These are phyloP conservation scores for Aspergillus egyptiacus DNA, from an alignment of 495 filamentous ascomycete species.

Conservation along the genomic window DNA sequence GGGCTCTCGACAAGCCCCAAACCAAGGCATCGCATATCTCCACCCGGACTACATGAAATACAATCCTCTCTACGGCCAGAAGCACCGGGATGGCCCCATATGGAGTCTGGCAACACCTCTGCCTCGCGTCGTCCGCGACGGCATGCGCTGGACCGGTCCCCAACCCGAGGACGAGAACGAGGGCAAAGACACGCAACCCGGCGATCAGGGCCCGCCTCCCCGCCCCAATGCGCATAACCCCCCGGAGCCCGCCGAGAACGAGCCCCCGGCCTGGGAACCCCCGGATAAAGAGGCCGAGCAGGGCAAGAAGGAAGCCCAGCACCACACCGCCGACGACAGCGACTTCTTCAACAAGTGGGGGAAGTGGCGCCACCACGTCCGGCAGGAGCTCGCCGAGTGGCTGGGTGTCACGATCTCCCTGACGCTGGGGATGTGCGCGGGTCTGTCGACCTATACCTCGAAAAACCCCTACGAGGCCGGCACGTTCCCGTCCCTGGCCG, in stretches of 20 bases:
- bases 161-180: not conserved
- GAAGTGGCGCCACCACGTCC: slow-evolving; percentile 15
- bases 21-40: slow-evolving; percentile 9
- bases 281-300: not conserved
- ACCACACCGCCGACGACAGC: slow-evolving; percentile 2
- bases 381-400: slow-evolving; percentile 24
- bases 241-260: not conserved
- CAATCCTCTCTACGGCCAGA: slow-evolving; percentile 22
- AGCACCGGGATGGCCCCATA: slow-evolving; percentile 13
- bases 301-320: not conserved
- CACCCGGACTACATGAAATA: slow-evolving; percentile 17
- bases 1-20: not conserved
- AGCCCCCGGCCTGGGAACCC: not conserved
- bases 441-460: slow-evolving; percentile 6
- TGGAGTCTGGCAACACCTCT: slow-evolving; percentile 30
- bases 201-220: too few relatives aligned
- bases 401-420: slow-evolving; percentile 24
- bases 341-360: slow-evolving; percentile 22
- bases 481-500: slow-evolving; percentile 3
- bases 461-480: slow-evolving; percentile 15
- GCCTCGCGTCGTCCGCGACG: slow-evolving; percentile 26
- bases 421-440: slow-evolving; percentile 21
- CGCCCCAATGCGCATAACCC: not conserved
- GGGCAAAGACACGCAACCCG: not conserved
- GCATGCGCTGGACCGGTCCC: slow-evolving; percentile 19